Percentiles rank a stretch among this genome's conserved stretches.
phyloP scores from a whole-genome alignment of 2,329 filamentous ascomycete species.

The Diaporthe sp. region DNA sequence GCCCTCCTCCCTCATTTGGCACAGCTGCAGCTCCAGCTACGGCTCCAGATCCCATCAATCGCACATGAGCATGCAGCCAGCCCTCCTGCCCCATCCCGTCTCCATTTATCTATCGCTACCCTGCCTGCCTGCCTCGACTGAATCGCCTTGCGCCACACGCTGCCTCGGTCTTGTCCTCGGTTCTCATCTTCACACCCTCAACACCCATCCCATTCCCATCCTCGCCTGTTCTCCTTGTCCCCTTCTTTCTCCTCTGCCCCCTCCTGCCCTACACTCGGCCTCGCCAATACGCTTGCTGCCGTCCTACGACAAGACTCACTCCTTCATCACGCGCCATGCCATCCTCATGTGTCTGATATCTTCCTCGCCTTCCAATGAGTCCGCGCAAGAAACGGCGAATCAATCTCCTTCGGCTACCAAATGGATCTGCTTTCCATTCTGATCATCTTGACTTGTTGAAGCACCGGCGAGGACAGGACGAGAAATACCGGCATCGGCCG shows the following conservation, averaged over 20 bases:
- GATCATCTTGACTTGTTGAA: constrained; percentile 18
- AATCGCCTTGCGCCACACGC: constrained; percentile 26
- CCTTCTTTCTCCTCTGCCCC: background rate
- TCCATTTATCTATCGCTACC: constrained; percentile 30
- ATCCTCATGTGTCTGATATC: constrained; percentile 12
- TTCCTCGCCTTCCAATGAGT: constrained; percentile 1
- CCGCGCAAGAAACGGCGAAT: constrained; percentile 19
- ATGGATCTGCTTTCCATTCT: constrained; percentile 20
- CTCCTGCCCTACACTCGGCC: background rate
- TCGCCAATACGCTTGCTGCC: too few relatives aligned
- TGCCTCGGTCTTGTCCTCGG: constrained; percentile 10
- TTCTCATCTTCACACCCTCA: background rate
- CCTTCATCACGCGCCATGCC: constrained; percentile 23
- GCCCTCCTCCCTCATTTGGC: constrained; percentile 26
- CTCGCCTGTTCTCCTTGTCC: background rate
- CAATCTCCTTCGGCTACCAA: constrained; percentile 12
- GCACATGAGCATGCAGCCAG: constrained; percentile 25
- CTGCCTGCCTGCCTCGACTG: constrained; percentile 32
- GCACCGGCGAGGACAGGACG: background rate
- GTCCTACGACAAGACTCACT: background rate
- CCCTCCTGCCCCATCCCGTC: constrained; percentile 30
- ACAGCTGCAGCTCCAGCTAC: constrained; percentile 24
- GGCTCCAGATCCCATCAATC: constrained; percentile 30
- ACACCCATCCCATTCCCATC: background rate
- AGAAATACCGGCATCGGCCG: background rate